Evolutionary conservation across 495 filamentous ascomycete species (phyloP).

Genomic region (Penicillium bialowiezense): DNA sequence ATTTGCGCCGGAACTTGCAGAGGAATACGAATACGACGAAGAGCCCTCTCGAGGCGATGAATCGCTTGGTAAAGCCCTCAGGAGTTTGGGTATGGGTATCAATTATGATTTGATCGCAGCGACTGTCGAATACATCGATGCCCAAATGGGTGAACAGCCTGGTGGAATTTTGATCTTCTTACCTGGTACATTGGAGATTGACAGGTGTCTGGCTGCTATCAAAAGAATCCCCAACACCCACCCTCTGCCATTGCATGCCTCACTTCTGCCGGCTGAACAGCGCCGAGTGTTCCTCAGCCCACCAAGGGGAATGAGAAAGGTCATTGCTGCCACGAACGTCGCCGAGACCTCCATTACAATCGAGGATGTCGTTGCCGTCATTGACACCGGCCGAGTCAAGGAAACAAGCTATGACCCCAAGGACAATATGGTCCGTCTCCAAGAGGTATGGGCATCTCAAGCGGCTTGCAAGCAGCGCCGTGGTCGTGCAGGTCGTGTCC

Average conservation of each 20-base stretch:
- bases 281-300: conserved; percentile 76
- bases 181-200: conserved; percentile 83
- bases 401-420: conserved; percentile 92
- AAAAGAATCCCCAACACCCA: conserved; percentile 67
- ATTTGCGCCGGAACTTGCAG: conserved; percentile 52
- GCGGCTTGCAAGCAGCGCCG: conserved; percentile 97
- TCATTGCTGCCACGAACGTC: conserved; percentile 93
- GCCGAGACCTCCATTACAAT: conserved; percentile 99
- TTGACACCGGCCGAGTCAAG: conserved; percentile 92
- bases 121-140: conserved; percentile 76
- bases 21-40: conserved; percentile 34
- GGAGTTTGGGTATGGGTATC: conserved; percentile 77
- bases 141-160: conserved; percentile 60
- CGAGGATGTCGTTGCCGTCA: conserved; percentile 93
- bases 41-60: conserved; percentile 35
- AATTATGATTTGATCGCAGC: conserved; percentile 88
- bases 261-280: conserved; percentile 82
- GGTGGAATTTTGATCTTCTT: conserved; percentile 95
- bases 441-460: conserved; percentile 91
- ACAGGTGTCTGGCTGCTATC: conserved; percentile 70
- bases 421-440: conserved; percentile 90
- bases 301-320: conserved; percentile 78
- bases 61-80: conserved; percentile 62
- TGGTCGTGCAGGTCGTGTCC: conserved; percentile 89
- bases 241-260: conserved; percentile 87